Evolutionary conservation across 768 basidiomycete genomes (phyloP).

Genomic region (Myochromella boudieri): DNA sequence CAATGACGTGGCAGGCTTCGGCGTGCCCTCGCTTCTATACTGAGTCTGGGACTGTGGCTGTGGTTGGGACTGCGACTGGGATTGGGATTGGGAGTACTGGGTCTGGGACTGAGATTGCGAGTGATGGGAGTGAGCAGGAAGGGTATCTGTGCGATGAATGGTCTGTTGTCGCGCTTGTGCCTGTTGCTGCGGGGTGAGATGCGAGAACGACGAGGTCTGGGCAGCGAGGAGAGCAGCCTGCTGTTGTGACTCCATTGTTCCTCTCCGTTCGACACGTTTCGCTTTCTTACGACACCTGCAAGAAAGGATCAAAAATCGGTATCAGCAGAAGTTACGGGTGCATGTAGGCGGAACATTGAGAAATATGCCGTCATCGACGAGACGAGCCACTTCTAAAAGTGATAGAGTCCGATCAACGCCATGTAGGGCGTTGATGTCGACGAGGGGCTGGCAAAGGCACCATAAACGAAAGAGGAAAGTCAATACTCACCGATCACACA

Average conservation of each 20-base stretch:
- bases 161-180: constrained; percentile 3
- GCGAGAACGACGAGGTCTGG: no score
- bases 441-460: no score
- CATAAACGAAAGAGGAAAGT: no score
- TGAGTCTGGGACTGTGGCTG: neutral
- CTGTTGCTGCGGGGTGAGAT: neutral
- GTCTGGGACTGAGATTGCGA: constrained; percentile 6
- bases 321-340: no score
- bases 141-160: constrained; percentile 17
- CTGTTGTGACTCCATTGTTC: constrained; percentile 52
- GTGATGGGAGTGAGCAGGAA: constrained; percentile 13
- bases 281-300: constrained; percentile 79
- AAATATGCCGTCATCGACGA: no score
- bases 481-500: constrained; percentile 70
- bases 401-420: no score
- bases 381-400: no score
- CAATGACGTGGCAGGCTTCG: neutral
- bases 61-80: neutral
- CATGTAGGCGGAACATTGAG: no score
- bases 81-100: constrained; percentile 1
- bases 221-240: constrained; percentile 9
- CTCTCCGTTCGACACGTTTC: constrained; percentile 78
- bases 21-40: neutral
- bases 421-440: no score
- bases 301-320: constrained; percentile 1